Base-by-base conservation (phyloP, 192 early-diverging fungal species). In the Glomus cerebriforme region DNA sequence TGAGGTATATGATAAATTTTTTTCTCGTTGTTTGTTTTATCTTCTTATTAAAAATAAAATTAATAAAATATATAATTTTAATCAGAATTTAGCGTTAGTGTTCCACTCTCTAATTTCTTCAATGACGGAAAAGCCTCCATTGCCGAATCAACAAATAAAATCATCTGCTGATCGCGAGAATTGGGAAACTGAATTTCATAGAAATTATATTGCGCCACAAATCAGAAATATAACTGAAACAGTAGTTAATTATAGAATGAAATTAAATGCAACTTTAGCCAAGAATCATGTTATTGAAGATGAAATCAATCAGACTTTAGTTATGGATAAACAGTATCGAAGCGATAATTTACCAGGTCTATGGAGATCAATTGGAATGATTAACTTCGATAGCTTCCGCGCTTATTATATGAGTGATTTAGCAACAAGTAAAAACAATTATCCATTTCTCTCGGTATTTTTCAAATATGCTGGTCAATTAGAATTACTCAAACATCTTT, bases 401-500 rank as follows among this genome's bases (percentile, higher is more conserved):
- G 37, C 66, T 6, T 54, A 54, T 54, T 54, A 54, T 54, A 22
- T 22, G 17, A 7, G 49, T 22, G 49, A 54, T 7, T 15, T 72
- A 17, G 19, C 3, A 26, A 31, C 0, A 7, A 31, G 24, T 19
- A 34, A 8, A 12, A 29, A 19, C 0, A 32, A 70, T 24, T 69
- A 43, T 32, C 77, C 31, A 54, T 78, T 78, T 31, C 31, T 78
- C 10, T 73, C 64, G 19, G 9, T 78, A 17, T 78, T 74, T 31
- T 78, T 78, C 63, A 39, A 78, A 69, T 24, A 78, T 37, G 24
- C 24, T n/a, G 10, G 8, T n/a, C 64, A 49, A 24, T 32, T 78
- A 64, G n/a, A n/a, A 27, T 32, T 26, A n/a, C 9, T 76, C 0
- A 27, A 66, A 24, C 26, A 70, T 76, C n/a, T 76, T 22, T 54